phyloP scores from a whole-genome alignment of 192 early-diverging fungal species.

The Chytriomyces confervae region DNA sequence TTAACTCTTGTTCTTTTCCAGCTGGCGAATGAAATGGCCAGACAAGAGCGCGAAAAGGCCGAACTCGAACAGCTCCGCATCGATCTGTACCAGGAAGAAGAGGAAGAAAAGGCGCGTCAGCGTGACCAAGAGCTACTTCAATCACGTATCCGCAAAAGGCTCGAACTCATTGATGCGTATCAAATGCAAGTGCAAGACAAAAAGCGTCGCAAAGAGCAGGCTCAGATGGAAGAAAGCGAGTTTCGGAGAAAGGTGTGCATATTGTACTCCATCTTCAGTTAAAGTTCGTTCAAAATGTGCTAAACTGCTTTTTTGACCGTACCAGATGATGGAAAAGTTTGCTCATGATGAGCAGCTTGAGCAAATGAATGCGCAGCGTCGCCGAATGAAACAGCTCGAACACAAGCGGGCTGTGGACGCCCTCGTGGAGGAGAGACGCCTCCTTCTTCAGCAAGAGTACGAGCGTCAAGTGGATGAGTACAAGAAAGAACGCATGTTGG shows the following conservation, averaged over 20 bases:
- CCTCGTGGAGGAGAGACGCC: conserved; percentile 56
- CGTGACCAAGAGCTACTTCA: conserved; percentile 53
- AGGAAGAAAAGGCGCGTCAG: conserved; percentile 52
- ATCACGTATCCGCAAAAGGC: conserved; percentile 53
- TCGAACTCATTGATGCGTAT: conserved; percentile 65
- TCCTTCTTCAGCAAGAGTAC: conserved; percentile 43
- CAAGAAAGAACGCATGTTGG: conserved; percentile 50
- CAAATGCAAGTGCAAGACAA: conserved; percentile 60
- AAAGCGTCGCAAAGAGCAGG: conserved; percentile 46
- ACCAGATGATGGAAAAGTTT: conserved; percentile 59
- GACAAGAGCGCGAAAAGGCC: conserved; percentile 50
- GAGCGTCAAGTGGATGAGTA: conserved; percentile 44
- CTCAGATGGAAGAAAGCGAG: conserved; percentile 54
- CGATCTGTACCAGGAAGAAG: conserved; percentile 63
- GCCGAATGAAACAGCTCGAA: conserved; percentile 65
- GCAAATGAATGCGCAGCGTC: conserved; percentile 57
- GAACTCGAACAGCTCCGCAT: conserved; percentile 64
- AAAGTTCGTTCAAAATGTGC: neutral
- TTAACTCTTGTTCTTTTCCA: conserved; percentile 24
- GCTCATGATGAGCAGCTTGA: conserved; percentile 64
- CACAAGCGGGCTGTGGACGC: conserved; percentile 65
- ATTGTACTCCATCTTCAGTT: conserved; percentile 4
- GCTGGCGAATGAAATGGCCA: conserved; percentile 59
- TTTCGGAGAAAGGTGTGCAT: conserved; percentile 54
- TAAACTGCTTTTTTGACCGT: no score